Evolutionary conservation across 495 filamentous ascomycete genomes (phyloP).

Genomic region (Staphylotrichum longicolle): DNA sequence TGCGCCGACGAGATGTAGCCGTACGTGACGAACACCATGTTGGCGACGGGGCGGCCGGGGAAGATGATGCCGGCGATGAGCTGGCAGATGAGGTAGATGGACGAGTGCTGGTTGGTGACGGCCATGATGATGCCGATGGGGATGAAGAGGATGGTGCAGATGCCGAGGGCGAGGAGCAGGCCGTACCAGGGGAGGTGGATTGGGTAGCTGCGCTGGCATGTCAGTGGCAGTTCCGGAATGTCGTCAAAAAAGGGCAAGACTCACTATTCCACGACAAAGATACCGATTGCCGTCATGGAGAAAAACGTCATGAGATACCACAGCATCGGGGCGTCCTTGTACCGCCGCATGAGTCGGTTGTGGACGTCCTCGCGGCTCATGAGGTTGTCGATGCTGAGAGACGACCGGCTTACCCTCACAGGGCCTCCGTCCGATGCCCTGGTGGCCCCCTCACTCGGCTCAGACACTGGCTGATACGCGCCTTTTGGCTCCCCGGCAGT

Average conservation of each 20-base stretch:
- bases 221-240: not conserved
- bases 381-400: constrained; percentile 53
- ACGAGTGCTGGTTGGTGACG: constrained; percentile 78
- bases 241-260: constrained; percentile 16
- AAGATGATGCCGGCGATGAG: constrained; percentile 76
- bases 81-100: constrained; percentile 79
- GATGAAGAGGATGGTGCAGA: constrained; percentile 71
- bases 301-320: constrained; percentile 74
- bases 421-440: constrained; percentile 11
- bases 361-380: constrained; percentile 72
- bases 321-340: constrained; percentile 69
- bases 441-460: constrained; percentile 21
- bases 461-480: constrained; percentile 45
- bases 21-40: constrained; percentile 88
- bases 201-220: constrained; percentile 54
- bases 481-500: constrained; percentile 43
- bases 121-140: constrained; percentile 84
- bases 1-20: constrained; percentile 79
- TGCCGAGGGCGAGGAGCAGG: constrained; percentile 68
- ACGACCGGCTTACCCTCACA: constrained; percentile 31
- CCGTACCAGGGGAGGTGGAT: constrained; percentile 77
- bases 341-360: constrained; percentile 70
- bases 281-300: constrained; percentile 67
- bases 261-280: constrained; percentile 81
- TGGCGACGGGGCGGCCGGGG: constrained; percentile 77